Evolutionary conservation across 176 grass and related monocot genomes (phyloP).

Genomic region (Stipa capillata): DNA sequence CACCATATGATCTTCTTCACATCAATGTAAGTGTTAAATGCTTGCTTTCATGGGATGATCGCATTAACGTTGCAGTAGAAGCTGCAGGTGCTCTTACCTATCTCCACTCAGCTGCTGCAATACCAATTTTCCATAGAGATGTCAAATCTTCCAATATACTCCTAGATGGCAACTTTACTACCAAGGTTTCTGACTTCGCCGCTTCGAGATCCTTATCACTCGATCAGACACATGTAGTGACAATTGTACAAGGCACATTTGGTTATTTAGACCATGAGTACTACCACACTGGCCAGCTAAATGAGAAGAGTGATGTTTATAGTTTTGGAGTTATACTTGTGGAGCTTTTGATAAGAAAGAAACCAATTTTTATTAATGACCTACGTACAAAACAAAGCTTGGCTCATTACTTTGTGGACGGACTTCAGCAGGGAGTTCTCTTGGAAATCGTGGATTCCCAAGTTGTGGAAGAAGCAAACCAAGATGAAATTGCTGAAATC

Average conservation of each 20-base stretch:
- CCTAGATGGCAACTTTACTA: slow-evolving; percentile 2
- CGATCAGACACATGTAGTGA: slow-evolving; percentile 38
- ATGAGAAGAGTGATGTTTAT: slow-evolving; percentile 47
- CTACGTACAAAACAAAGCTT: slow-evolving; percentile 16
- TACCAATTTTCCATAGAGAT: slow-evolving; percentile 52
- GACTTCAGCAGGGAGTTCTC: not conserved
- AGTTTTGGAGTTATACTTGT: slow-evolving; percentile 51
- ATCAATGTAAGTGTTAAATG: not conserved
- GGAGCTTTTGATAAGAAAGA: slow-evolving; percentile 29
- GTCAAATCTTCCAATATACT: slow-evolving; percentile 50
- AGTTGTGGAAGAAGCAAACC: slow-evolving; percentile 15
- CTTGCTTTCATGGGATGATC: slow-evolving; percentile 28
- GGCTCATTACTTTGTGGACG: slow-evolving; percentile 10
- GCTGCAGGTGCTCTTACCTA: slow-evolving; percentile 29
- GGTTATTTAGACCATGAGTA: slow-evolving; percentile 53
- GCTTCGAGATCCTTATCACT: slow-evolving; percentile 39
- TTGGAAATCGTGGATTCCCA: slow-evolving; percentile 3
- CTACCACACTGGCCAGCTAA: slow-evolving; percentile 32
- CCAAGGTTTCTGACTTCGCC: slow-evolving; percentile 44
- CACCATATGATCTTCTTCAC: slow-evolving; percentile 22
- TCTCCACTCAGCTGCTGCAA: slow-evolving; percentile 34
- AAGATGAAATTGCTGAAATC: slow-evolving; percentile 13
- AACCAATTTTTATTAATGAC: slow-evolving; percentile 23
- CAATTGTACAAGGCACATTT: slow-evolving; percentile 43
- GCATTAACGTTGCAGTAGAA: slow-evolving; percentile 29